Base-by-base conservation (phyloP, 164 flowering plant genomes). In the Liquidambar formosana region DNA sequence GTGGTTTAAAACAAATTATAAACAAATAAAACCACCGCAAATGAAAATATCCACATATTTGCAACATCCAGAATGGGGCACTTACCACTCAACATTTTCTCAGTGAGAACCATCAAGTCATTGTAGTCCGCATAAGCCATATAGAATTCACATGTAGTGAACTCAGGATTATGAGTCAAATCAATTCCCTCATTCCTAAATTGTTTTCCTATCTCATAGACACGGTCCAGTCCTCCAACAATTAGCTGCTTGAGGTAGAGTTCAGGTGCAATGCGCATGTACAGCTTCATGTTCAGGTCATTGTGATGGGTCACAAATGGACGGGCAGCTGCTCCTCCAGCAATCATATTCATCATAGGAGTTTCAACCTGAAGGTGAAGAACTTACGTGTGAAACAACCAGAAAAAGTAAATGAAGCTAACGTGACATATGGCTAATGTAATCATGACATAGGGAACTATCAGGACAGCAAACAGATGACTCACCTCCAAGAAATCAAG, bases 331-430 rank as follows among this genome's bases (percentile, higher is more conserved):
- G 97, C 99, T 61, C 97, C 99, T 44, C 98, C 99, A 69, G 99
- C 88, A 80, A 91, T 95, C 97, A 90, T 91, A 81, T 88, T 93
- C 99, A 95, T 89, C 96, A 93, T 95, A 1, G 99, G 99, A 13
- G 99, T 95, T 81, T 95, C 99, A 70, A 95, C 99, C 99, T 95
- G 64, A 63, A 23, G 38, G 18, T 41, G 19, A 58, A 65, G 10
- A 25, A 16, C 53, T 26, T 19, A 56, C 57, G 23, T 57, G 6
- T 57, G 6, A 48, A 23, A 10, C 22, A 48, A 10, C 12, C 51
- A 68, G 10, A 65, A 12, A 58, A 65, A 22, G 44, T 45, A n/a
- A 22, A 10, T 38, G 22, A 61, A 46, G 23, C 45, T 21, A 57
- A 63, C n/a, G 8, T 16, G 10, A 21, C 45, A 43, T 44, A 57